These are phyloP conservation scores for Lentinus brumalis DNA, from an alignment of 768 basidiomycete genomes.

Conservation along the genomic window DNA sequence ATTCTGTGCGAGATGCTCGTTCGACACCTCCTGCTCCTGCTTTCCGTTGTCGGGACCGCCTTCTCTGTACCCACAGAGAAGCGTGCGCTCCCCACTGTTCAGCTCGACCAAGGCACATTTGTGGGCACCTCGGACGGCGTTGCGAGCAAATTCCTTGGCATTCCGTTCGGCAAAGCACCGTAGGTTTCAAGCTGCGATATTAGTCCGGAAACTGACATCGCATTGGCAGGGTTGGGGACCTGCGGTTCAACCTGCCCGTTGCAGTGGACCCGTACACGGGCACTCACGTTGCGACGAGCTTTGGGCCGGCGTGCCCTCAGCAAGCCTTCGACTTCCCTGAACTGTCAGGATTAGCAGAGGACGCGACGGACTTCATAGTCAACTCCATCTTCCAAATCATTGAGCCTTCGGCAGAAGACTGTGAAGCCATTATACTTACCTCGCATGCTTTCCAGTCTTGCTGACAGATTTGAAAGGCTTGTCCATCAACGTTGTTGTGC, in stretches of 20 bases:
- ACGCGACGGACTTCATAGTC: slow-evolving; percentile 24
- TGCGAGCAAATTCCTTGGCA: slow-evolving; percentile 19
- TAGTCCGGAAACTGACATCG: not conserved
- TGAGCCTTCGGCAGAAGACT: slow-evolving; percentile 16
- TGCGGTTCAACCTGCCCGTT: slow-evolving; percentile 26
- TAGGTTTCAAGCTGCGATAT: not conserved
- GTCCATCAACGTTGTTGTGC: slow-evolving; percentile 30
- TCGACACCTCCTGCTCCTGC: slow-evolving; percentile 9
- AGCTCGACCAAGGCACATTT: slow-evolving; percentile 21
- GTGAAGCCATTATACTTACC: not conserved
- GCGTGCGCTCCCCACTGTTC: slow-evolving; percentile 10
- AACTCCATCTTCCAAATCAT: slow-evolving; percentile 10
- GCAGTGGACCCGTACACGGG: slow-evolving; percentile 34
- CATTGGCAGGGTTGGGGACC: slow-evolving; percentile 21
- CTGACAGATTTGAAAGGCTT: slow-evolving; percentile 16
- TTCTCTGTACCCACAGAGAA: slow-evolving; percentile 9
- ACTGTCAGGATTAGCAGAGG: slow-evolving; percentile 17
- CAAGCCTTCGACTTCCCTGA: slow-evolving; percentile 28
- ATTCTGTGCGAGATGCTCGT: slow-evolving; percentile 5
- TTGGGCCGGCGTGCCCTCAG: slow-evolving; percentile 45
- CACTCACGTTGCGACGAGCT: slow-evolving; percentile 36
- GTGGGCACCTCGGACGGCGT: slow-evolving; percentile 11
- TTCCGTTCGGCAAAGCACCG: slow-evolving; percentile 21
- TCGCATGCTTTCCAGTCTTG: not conserved
- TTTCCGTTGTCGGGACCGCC: not conserved